Evolutionary conservation across 148 eudicot genomes (phyloP), one percentile per base, ranked within the genome.

Genomic region (Spergularia marina): DNA sequence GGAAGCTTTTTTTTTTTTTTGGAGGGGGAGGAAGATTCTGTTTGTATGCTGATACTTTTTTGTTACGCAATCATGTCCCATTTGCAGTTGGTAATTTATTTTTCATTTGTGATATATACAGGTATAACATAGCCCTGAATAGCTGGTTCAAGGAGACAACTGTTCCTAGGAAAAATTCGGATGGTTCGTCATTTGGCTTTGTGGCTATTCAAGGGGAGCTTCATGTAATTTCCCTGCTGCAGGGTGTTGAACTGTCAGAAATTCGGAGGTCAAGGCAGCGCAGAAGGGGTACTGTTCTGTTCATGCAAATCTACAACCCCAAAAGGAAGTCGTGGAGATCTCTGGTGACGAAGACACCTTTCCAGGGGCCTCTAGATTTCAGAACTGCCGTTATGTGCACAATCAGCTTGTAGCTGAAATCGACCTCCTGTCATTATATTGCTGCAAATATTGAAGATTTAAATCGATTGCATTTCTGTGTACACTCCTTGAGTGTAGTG

Each of bases 311-410:
- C 53, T 94, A 91, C 80, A 53, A 94, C 84, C 97, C 93, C 18
- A 78, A 79, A 64, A 81, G 71, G 61, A 94, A 78, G 80, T 70
- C 82, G n/a, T 94, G 98, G 98, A 91, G 95, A 75, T 83, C 84
- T 76, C 78, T 90, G 16, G 80, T 83, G 61, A 78, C 92, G 47
- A 88, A 84, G 77, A 87, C 91, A 12, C 98, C 98, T 53, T 81
- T 81, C 63, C 75, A 73, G 61, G 76, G 83, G 20, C 82, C 82
- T 10, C 47, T 91, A 53, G 92, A 93, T 79, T 86, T 93, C 69
- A 87, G 65, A 85, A 91, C 94, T 72, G 87, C 91, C 12, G 94
- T 93, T 59, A 85, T 89, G 91, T 91, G 97, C 87, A 84, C 92
- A 64, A 75, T 93, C 67, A 79, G 84, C 34, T 79, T 89, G 82